Conservation (phyloP, 805 yeast species). For the Metschnikowia gruessii region DNA sequence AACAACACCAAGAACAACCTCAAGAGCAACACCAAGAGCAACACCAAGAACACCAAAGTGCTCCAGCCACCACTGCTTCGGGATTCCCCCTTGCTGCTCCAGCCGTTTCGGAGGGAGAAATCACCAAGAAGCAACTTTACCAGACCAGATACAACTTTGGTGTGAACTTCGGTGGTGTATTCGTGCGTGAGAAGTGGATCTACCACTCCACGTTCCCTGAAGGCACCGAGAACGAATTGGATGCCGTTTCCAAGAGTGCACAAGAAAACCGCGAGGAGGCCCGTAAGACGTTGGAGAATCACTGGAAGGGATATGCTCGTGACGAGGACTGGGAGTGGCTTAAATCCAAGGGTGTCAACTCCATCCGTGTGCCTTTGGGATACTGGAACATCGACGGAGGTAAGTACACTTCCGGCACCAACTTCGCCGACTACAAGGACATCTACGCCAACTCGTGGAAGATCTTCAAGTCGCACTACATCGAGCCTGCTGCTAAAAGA, state of each 20-base stretch:
- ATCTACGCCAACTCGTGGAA: slow-evolving; percentile 79
- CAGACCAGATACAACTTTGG: slow-evolving; percentile 69
- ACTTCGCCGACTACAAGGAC: slow-evolving; percentile 50
- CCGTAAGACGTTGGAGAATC: slow-evolving; percentile 50
- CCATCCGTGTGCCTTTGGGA: slow-evolving; percentile 85
- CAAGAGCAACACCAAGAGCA: no score
- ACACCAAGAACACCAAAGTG: neutral
- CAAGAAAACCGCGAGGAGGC: slow-evolving; percentile 53
- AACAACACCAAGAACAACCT: no score
- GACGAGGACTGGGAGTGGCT: slow-evolving; percentile 84
- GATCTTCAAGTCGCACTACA: slow-evolving; percentile 47
- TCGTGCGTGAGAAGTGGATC: slow-evolving; percentile 79
- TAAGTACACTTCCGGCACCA: slow-evolving; percentile 52
- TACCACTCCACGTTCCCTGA: slow-evolving; percentile 59
- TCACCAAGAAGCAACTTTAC: slow-evolving; percentile 48
- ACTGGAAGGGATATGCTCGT: slow-evolving; percentile 60
- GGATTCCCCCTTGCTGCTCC: slow-evolving; percentile 26
- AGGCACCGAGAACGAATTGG: slow-evolving; percentile 65
- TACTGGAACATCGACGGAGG: slow-evolving; percentile 85
- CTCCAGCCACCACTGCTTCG: neutral
- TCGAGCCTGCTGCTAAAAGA: slow-evolving; percentile 57
- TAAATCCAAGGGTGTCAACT: slow-evolving; percentile 61
- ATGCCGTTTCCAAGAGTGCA: slow-evolving; percentile 56
- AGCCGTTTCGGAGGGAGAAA: slow-evolving; percentile 33
- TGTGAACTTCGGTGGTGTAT: slow-evolving; percentile 80